Evolutionary conservation across 2,329 filamentous ascomycete genomes (phyloP), one percentile per base, ranked within the genome.

Genomic region (Fusarium penzigii): DNA sequence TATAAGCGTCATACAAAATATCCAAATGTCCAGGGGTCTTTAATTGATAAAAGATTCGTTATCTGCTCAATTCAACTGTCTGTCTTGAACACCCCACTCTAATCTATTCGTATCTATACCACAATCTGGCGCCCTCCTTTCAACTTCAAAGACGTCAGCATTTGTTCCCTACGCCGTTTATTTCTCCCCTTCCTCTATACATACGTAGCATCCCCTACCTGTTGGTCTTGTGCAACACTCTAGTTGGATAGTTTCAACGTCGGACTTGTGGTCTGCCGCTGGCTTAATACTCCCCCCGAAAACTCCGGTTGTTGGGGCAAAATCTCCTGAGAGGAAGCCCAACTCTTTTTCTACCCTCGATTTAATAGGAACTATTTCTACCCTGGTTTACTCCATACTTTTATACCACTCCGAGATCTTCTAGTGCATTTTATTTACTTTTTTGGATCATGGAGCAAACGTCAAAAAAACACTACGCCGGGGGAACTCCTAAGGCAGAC

Each of bases 401-500:
- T 46, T 29, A 36, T 34, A 32, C 9, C 34, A n/a, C 32, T 48
- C 17, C 25, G 13, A 6, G 8, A 44, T 44, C 42, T 48, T 16
- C 39, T 42, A n/a, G 20, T 9, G 29, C 39, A 44, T 17, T 46
- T 41, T 40, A 67, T 73, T 25, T 44, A 29, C 44, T 40, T 17
- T 20, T 48, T 39, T 44, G 14, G 46, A 53, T 17, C 53, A 64
- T 64, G 62, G 51, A 53, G 36, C 42, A 55, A 32, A 48, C 52
- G 10, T 47, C 25, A 14, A 44, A 59, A 8, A 49, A 55, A 45
- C 61, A 65, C 58, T 77, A 77, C 64, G 77, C 73, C 53, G 81
- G 82, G 57, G 80, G 80, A 58, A 78, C 72, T 64, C 48, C 67
- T 42, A 73, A 80, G 52, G 84, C 86, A 44, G 79, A 88, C 59